These are phyloP conservation scores for Trifolium fragiferum DNA, from an alignment of 306 rosid genomes.

Conservation along the genomic window DNA sequence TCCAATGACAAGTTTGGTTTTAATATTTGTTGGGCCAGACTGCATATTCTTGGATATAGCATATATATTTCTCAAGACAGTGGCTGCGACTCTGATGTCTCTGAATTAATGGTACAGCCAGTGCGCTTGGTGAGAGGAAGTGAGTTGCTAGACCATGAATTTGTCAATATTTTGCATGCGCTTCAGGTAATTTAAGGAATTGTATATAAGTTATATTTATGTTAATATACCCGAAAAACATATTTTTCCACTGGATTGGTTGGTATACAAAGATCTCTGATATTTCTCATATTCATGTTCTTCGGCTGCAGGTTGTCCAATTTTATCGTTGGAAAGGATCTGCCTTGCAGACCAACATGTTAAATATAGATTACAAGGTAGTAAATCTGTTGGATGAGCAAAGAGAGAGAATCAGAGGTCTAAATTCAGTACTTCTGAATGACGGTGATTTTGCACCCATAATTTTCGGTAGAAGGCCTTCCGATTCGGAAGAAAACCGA, in stretches of 20 bases:
- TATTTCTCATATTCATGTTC: background rate
- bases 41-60: constrained; percentile 72
- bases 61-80: constrained; percentile 53
- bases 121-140: constrained; percentile 58
- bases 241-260: background rate
- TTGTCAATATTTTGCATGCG: constrained; percentile 82
- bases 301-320: constrained; percentile 64
- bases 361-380: constrained; percentile 44
- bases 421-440: constrained; percentile 56
- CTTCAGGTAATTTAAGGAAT: constrained; percentile 71
- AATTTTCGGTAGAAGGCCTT: constrained; percentile 45
- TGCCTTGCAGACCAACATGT: constrained; percentile 39
- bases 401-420: constrained; percentile 43
- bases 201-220: background rate
- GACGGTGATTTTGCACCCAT: constrained; percentile 51
- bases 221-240: background rate
- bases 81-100: constrained; percentile 48
- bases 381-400: constrained; percentile 50
- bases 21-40: constrained; percentile 87
- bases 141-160: constrained; percentile 65
- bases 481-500: constrained; percentile 22
- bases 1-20: constrained; percentile 58
- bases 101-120: constrained; percentile 58
- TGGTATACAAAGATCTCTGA: constrained; percentile 28
- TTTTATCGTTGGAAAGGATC: constrained; percentile 70